Evolutionary conservation across 257 asterid genomes (phyloP).

Genomic region (Mentha longifolia): DNA sequence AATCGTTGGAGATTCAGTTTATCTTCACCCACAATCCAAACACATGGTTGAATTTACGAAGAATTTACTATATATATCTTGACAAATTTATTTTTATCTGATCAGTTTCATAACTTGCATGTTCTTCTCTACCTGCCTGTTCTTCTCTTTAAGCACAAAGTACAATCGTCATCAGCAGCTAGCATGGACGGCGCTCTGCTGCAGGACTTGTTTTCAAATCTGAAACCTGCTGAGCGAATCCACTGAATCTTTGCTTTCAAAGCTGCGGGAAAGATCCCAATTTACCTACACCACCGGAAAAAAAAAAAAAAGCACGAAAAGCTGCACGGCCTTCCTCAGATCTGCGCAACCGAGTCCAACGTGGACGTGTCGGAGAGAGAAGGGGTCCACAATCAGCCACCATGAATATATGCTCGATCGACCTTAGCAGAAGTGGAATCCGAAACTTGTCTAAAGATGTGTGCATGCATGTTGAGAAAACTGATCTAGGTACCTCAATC

Average conservation of each 20-base stretch:
- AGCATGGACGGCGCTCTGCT: too few species aligned
- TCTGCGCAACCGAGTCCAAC: neutral
- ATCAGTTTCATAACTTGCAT: too few species aligned
- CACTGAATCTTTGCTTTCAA: neutral
- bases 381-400: too few species aligned
- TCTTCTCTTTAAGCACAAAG: too few species aligned
- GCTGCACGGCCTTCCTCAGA: neutral
- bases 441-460: neutral
- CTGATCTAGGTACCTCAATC: constrained; percentile 27
- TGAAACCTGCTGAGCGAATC: neutral
- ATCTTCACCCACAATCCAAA: too few species aligned
- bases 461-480: constrained; percentile 1
- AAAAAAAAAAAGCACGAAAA: too few species aligned
- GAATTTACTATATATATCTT: too few species aligned
- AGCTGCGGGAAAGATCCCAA: neutral
- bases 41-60: too few species aligned
- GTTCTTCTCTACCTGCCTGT: too few species aligned
- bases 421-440: constrained; percentile 18
- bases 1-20: too few species aligned
- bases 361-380: neutral
- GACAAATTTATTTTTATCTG: too few species aligned
- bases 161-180: too few species aligned
- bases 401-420: constrained; percentile 8
- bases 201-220: neutral
- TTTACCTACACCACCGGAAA: neutral